These are phyloP conservation scores for Polygonum maritimum DNA, from an alignment of 148 eudicot species.

Conservation along the genomic window DNA sequence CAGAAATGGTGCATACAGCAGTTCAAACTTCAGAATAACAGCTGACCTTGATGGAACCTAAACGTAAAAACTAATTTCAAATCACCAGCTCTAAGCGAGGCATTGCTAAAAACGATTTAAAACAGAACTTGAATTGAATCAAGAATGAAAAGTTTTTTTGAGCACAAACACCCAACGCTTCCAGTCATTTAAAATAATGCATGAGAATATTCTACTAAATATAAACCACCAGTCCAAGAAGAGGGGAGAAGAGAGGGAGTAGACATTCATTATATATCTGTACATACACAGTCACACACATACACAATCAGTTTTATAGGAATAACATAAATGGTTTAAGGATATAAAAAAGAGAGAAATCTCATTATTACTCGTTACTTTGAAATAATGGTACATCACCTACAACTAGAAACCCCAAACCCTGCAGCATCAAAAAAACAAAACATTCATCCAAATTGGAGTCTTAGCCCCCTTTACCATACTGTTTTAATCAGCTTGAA, in stretches of 20 bases:
- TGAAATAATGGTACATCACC: neutral
- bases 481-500: slow-evolving; percentile 3
- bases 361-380: neutral
- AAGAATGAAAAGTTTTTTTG: neutral
- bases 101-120: neutral
- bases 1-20: slow-evolving; percentile 69
- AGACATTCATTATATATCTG: neutral
- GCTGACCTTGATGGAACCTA: slow-evolving; percentile 75
- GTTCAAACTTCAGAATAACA: slow-evolving; percentile 87
- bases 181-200: neutral
- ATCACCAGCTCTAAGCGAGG: neutral
- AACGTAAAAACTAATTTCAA: slow-evolving; percentile 1
- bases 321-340: neutral
- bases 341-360: neutral
- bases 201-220: neutral
- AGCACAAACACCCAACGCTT: slow-evolving; percentile 1
- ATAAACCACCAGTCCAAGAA: neutral
- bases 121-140: neutral
- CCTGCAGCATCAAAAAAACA: neutral
- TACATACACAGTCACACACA: neutral
- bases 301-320: neutral
- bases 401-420: neutral
- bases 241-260: neutral
- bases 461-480: neutral
- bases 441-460: too few relatives aligned